Base-by-base conservation (phyloP, 2,329 filamentous ascomycete species). In the Pyrenochaeta sp. region DNA sequence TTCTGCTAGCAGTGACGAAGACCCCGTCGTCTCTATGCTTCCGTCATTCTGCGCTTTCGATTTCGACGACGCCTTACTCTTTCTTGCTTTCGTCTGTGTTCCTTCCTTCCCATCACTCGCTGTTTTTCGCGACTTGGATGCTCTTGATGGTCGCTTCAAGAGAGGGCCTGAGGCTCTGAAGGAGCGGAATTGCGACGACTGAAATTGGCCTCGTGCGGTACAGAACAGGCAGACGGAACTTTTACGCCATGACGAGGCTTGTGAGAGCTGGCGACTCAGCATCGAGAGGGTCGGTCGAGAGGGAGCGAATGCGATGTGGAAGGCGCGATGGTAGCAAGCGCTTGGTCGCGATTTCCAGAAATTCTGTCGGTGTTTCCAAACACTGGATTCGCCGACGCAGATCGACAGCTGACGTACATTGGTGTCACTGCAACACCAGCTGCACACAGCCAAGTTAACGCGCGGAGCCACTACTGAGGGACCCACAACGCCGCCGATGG, bases 241-340 rank as follows among this genome's bases (percentile, higher is more conserved):
- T 14, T 40, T 53, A 35, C 46, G 61, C 62, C 55, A 60, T 60
- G 56, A 52, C 51, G 57, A 54, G 50, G 63, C 58, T 40, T 49
- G 61, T 21, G 60, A 52, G 46, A 71, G 54, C 14, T 58, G 56
- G 44, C 64, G 66, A 46, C 60, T 59, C 50, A 71, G 67, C 71
- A 73, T 73, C 20, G 56, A 45, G 54, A 53, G 47, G 39, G 37
- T 4, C n/a, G 31, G 18, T 9, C 35, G 29, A 27, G 27, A 20
- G 32, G 29, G 29, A 17, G 20, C 17, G 45, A 29, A 51, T 17
- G 52, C 37, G 40, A 47, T 30, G 39, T 33, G 29, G 42, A 36
- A 43, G 45, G 43, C 51, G 56, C 54, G 46, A 36, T 23, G 58
- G 35, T 21, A 37, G 41, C 10, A 37, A 42, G 43, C n/a, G 40